These are phyloP conservation scores for Beauveria caledonica DNA, from an alignment of 2,329 filamentous ascomycete genomes.

Conservation along the genomic window DNA sequence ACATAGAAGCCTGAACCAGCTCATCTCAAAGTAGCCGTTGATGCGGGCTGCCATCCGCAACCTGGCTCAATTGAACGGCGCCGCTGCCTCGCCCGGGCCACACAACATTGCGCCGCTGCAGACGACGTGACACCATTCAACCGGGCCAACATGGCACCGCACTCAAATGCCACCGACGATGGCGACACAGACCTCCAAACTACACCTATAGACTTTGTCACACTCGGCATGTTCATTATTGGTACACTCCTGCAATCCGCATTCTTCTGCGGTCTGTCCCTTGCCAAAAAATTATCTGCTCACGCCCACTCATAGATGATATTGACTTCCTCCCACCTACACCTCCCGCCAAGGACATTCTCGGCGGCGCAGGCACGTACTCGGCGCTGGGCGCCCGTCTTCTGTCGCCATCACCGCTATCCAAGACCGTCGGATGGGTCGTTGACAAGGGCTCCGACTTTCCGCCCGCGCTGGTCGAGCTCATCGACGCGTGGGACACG, in stretches of 20 bases:
- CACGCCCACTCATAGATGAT: conserved; percentile 54
- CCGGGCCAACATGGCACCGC: conserved; percentile 2
- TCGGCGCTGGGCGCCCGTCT: conserved; percentile 82
- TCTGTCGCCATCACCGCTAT: conserved; percentile 62
- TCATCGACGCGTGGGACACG: conserved; percentile 69
- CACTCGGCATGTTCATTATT: conserved; percentile 66
- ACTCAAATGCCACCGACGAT: background rate
- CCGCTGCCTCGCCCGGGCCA: background rate
- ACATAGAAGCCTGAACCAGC: background rate
- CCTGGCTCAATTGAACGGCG: background rate
- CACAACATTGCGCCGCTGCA: background rate
- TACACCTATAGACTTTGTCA: conserved; percentile 52
- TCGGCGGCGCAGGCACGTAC: conserved; percentile 86
- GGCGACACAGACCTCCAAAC: background rate
- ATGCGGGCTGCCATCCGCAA: background rate
- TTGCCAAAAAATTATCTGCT: background rate
- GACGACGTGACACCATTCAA: background rate
- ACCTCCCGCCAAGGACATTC: conserved; percentile 61
- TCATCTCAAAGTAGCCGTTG: background rate
- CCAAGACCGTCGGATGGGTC: conserved; percentile 74
- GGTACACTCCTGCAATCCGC: conserved; percentile 32
- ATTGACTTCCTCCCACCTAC: conserved; percentile 74
- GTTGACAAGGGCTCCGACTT: conserved; percentile 88
- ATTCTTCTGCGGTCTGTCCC: no score
- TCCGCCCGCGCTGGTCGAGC: conserved; percentile 52